Conservation (phyloP, 176 grass and related monocot genomes). For the Paspalum notatum region DNA sequence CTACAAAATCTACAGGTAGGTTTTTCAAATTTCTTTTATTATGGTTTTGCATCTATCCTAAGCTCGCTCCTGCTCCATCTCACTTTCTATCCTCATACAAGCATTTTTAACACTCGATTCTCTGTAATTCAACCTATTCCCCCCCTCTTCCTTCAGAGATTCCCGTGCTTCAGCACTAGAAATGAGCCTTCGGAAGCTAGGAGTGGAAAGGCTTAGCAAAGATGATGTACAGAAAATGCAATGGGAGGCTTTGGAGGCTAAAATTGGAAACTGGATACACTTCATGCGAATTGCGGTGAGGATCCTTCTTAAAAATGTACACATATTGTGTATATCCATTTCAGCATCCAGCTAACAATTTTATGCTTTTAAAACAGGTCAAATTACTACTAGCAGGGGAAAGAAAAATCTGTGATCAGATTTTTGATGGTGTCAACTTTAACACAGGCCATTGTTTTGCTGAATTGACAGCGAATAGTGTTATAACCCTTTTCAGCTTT, state of each 20-base stretch:
- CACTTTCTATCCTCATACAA: slow-evolving; percentile 4
- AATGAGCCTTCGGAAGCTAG: slow-evolving; percentile 74
- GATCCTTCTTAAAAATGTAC: slow-evolving; percentile 26
- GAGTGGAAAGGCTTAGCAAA: slow-evolving; percentile 84
- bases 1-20: slow-evolving; percentile 47
- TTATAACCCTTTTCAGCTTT: slow-evolving; percentile 85
- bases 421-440: slow-evolving; percentile 76
- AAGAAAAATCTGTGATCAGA: slow-evolving; percentile 86
- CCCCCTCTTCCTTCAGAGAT: slow-evolving; percentile 59
- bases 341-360: slow-evolving; percentile 26
- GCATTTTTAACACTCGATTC: neutral
- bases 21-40: neutral
- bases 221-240: slow-evolving; percentile 98
- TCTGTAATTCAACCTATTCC: slow-evolving; percentile 26
- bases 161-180: slow-evolving; percentile 69
- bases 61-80: neutral
- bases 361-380: slow-evolving; percentile 60
- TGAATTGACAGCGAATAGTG: slow-evolving; percentile 73
- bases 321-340: slow-evolving; percentile 12
- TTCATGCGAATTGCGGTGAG: slow-evolving; percentile 89
- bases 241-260: slow-evolving; percentile 93
- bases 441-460: slow-evolving; percentile 85
- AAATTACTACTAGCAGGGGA: slow-evolving; percentile 85
- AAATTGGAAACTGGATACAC: slow-evolving; percentile 97
- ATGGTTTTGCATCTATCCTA: slow-evolving; percentile 9